phyloP scores from a whole-genome alignment of 1,139 yeast species.

The Eremothecium gossypii region DNA sequence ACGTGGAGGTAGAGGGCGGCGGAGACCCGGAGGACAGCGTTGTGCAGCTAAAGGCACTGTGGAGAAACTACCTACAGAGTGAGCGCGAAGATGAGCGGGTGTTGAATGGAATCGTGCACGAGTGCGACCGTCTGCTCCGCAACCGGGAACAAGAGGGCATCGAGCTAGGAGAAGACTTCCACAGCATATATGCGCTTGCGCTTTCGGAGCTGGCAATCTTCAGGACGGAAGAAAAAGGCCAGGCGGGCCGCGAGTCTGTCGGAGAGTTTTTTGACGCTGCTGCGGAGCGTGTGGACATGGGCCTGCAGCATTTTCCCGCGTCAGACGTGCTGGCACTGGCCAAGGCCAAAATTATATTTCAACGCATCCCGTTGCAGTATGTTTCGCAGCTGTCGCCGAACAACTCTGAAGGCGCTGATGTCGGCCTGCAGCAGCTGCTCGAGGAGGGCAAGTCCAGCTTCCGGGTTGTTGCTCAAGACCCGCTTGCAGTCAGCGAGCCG shows the following conservation, averaged over 20 bases:
- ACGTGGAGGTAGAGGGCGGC: conserved; percentile 62
- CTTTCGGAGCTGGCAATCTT: conserved; percentile 59
- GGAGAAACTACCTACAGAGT: conserved; percentile 48
- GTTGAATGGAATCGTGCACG: conserved; percentile 81
- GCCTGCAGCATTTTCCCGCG: conserved; percentile 42
- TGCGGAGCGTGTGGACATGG: conserved; percentile 56
- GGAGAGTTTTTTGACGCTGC: conserved; percentile 59
- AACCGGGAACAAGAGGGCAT: conserved; percentile 30
- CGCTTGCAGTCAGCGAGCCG: conserved; percentile 32
- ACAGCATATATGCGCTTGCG: conserved; percentile 64
- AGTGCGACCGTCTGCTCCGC: conserved; percentile 74
- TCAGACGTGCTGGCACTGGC: conserved; percentile 43
- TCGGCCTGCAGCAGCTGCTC: conserved; percentile 27
- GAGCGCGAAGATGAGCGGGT: conserved; percentile 54
- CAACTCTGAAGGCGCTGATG: conserved; percentile 30
- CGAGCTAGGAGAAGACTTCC: conserved; percentile 50
- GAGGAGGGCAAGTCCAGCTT: conserved; percentile 20
- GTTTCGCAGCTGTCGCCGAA: conserved; percentile 40
- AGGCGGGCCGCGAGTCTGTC: conserved; percentile 31
- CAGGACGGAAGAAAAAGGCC: conserved; percentile 31
- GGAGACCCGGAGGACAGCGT: conserved; percentile 72
- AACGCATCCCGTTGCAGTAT: conserved; percentile 48
- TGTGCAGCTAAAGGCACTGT: conserved; percentile 62
- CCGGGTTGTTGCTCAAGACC: conserved; percentile 10
- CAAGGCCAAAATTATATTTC: conserved; percentile 46